Percentiles rank a stretch among this genome's conserved stretches.
Evolutionary conservation across 2,329 filamentous ascomycete genomes (phyloP).

Genomic region (Neophaeococcomyces aloes): DNA sequence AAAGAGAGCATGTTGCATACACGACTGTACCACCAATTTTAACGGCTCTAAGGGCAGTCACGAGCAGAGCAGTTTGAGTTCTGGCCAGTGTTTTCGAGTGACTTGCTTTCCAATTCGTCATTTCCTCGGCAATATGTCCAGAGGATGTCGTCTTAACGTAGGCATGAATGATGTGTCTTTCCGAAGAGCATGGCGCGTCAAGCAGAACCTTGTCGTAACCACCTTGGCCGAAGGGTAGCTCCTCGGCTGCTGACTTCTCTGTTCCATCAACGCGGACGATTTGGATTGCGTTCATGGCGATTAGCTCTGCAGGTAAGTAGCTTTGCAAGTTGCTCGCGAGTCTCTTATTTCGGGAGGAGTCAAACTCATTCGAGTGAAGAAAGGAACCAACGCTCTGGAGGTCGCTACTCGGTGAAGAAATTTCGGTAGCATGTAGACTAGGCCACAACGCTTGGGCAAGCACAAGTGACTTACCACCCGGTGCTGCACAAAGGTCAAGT

Average conservation of each 20-base stretch:
- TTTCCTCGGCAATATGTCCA: constrained; percentile 8
- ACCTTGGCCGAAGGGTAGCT: constrained; percentile 2
- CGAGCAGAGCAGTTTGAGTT: constrained; percentile 9
- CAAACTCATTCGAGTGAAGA: constrained; percentile 9
- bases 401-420: not conserved
- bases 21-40: constrained; percentile 10
- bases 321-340: constrained; percentile 7
- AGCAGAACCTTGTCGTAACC: constrained; percentile 11
- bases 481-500: constrained; percentile 12
- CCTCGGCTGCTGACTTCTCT: constrained; percentile 1
- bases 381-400: not conserved
- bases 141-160: constrained; percentile 5
- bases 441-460: constrained; percentile 6
- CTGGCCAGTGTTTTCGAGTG: constrained; percentile 10
- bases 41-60: constrained; percentile 8
- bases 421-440: constrained; percentile 1
- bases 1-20: constrained; percentile 13
- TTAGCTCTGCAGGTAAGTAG: constrained; percentile 7
- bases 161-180: constrained; percentile 12
- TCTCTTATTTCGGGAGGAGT: constrained; percentile 8
- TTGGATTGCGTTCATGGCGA: not conserved
- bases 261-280: constrained; percentile 8
- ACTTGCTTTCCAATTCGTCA: constrained; percentile 12
- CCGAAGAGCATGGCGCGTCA: constrained; percentile 12
- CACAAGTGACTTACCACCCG: constrained; percentile 10